Evolutionary conservation across 2,329 filamentous ascomycete genomes (phyloP).

Genomic region (Acephala macrosclerotiorum): DNA sequence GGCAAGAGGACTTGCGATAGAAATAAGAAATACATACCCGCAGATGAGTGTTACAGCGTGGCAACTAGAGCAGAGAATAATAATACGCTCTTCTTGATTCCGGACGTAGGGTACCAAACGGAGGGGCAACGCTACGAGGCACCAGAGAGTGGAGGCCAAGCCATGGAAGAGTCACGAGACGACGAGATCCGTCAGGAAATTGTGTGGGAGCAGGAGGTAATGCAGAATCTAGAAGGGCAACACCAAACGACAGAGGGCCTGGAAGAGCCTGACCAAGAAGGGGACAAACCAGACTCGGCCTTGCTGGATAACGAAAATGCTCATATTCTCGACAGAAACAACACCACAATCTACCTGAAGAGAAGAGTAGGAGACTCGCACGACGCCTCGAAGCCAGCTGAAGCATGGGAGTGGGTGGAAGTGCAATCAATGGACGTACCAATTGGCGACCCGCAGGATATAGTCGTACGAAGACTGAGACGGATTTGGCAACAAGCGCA

Average conservation of each 20-base stretch:
- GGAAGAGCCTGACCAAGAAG: conserved; percentile 11
- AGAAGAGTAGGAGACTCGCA: conserved; percentile 16
- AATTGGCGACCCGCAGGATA: conserved; percentile 20
- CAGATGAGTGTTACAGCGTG: conserved; percentile 24
- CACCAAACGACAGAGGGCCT: conserved; percentile 5
- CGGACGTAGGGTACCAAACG: conserved; percentile 19
- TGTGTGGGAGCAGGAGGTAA: too few relatives aligned
- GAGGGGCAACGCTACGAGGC: conserved; percentile 4
- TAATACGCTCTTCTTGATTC: conserved; percentile 30
- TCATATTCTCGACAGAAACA: conserved; percentile 25
- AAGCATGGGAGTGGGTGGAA: conserved; percentile 14
- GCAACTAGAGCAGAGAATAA: conserved; percentile 18
- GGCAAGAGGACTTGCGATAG: conserved; percentile 27
- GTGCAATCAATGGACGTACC: conserved; percentile 21
- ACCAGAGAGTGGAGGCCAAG: conserved; percentile 15
- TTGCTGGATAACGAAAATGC: conserved; percentile 26
- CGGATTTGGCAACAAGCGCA: conserved; percentile 14
- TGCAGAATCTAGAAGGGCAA: not conserved
- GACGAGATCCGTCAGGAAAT: not conserved
- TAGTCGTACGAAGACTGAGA: conserved; percentile 19
- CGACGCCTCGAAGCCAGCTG: conserved; percentile 20
- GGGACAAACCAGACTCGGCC: not conserved
- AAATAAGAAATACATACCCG: conserved; percentile 24
- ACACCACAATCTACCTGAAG: conserved; percentile 24
- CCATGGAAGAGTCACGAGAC: not conserved